These are phyloP conservation scores for Myochromella boudieri DNA, from an alignment of 768 basidiomycete species.

Conservation along the genomic window DNA sequence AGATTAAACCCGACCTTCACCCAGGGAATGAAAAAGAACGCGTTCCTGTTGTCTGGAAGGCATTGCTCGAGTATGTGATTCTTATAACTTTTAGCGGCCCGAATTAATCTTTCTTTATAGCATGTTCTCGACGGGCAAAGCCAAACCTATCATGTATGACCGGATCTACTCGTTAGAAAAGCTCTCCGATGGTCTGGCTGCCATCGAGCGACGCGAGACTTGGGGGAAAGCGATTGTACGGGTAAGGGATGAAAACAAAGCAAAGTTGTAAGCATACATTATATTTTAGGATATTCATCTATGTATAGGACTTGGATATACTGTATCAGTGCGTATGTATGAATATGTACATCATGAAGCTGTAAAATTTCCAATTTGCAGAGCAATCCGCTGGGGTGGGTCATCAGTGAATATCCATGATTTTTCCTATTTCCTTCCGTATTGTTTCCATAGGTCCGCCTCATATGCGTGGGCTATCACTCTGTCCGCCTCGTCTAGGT, in stretches of 20 bases:
- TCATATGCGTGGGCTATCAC: slow-evolving; percentile 34
- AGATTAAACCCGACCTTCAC: slow-evolving; percentile 1
- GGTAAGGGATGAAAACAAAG: slow-evolving; percentile 35
- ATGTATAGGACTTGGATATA: neutral
- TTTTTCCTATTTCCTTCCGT: slow-evolving; percentile 6
- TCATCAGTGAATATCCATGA: no score
- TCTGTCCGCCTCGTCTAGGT: slow-evolving; percentile 37
- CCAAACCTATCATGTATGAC: slow-evolving; percentile 70
- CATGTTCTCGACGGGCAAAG: slow-evolving; percentile 63
- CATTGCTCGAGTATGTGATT: slow-evolving; percentile 55
- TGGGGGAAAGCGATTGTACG: slow-evolving; percentile 89
- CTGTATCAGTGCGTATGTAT: neutral
- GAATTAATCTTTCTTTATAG: slow-evolving; percentile 31
- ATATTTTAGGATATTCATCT: no score
- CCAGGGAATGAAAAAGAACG: slow-evolving; percentile 66
- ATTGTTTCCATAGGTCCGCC: slow-evolving; percentile 36
- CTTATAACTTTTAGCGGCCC: neutral
- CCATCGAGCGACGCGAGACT: slow-evolving; percentile 80
- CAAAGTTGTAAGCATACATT: slow-evolving; percentile 21
- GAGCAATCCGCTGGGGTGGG: neutral
- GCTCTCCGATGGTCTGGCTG: slow-evolving; percentile 66
- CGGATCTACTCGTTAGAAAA: slow-evolving; percentile 68
- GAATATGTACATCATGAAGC: slow-evolving; percentile 4
- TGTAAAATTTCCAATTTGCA: neutral
- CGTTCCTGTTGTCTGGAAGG: slow-evolving; percentile 70